phyloP scores from a whole-genome alignment of 345 rosid genomes.

The Dipteronia dyeriana region DNA sequence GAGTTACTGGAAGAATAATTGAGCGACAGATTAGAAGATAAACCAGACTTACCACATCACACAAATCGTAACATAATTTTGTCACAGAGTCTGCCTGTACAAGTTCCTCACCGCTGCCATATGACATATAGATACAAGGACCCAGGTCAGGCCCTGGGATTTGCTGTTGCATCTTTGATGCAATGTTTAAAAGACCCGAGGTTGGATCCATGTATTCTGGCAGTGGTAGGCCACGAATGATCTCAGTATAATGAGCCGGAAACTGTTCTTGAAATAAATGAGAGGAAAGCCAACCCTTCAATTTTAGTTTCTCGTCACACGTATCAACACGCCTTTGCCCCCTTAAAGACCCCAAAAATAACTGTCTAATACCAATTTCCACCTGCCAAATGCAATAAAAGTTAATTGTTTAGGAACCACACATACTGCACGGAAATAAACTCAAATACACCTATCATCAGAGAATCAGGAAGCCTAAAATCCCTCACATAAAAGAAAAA shows the following conservation, averaged over 20 bases:
- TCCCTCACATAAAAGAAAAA: background rate
- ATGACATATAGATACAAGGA: constrained; percentile 75
- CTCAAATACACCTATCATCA: background rate
- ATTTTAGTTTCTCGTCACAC: constrained; percentile 74
- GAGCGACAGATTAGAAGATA: constrained; percentile 5
- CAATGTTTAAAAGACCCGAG: constrained; percentile 68
- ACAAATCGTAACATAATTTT: constrained; percentile 66
- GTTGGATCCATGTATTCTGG: constrained; percentile 82
- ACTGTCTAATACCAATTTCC: constrained; percentile 75
- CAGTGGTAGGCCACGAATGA: constrained; percentile 68
- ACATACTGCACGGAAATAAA: background rate
- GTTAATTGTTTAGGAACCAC: constrained; percentile 8
- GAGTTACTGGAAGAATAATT: constrained; percentile 1
- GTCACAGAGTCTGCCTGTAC: constrained; percentile 53
- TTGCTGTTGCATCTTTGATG: constrained; percentile 59
- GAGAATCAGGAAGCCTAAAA: background rate
- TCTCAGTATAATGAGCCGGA: constrained; percentile 74
- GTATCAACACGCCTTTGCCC: constrained; percentile 56
- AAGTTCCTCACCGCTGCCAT: constrained; percentile 68
- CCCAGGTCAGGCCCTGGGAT: constrained; percentile 60
- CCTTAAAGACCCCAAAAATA: constrained; percentile 70
- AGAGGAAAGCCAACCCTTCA: constrained; percentile 93
- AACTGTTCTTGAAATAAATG: constrained; percentile 73
- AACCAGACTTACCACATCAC: constrained; percentile 65
- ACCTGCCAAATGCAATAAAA: constrained; percentile 55